These are phyloP conservation scores for Dalbergia oliveri DNA, from an alignment of 306 rosid genomes.

Conservation along the genomic window DNA sequence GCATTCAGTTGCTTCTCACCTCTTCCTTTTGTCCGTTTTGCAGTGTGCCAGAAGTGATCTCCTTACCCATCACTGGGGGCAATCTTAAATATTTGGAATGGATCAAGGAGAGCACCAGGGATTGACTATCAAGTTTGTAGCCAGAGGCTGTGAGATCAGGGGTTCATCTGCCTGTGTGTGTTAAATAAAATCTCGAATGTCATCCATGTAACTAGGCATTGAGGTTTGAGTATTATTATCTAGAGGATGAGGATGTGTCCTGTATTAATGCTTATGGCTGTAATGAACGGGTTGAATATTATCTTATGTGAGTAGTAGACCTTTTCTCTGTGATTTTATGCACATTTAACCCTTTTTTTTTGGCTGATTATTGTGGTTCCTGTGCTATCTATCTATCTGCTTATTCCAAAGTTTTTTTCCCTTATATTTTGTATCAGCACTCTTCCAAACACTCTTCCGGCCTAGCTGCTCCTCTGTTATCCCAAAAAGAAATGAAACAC, in stretches of 20 bases:
- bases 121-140: conserved; percentile 57
- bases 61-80: conserved; percentile 90
- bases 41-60: conserved; percentile 96
- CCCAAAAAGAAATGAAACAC: not conserved
- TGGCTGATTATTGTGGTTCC: not conserved
- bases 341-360: not conserved
- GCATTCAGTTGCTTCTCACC: conserved; percentile 27
- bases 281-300: conserved; percentile 27
- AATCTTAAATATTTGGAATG: conserved; percentile 79
- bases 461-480: not conserved
- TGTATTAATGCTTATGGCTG: conserved; percentile 11
- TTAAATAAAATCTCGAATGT: conserved; percentile 37
- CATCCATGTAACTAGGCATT: conserved; percentile 37
- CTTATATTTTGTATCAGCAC: too few species aligned
- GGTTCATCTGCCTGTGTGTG: conserved; percentile 37
- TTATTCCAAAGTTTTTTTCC: not conserved
- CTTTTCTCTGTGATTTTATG: conserved; percentile 15
- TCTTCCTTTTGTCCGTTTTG: conserved; percentile 36
- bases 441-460: not conserved
- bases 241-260: conserved; percentile 7
- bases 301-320: conserved; percentile 18
- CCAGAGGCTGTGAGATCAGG: conserved; percentile 26
- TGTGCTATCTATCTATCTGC: not conserved
- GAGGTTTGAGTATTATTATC: conserved; percentile 13
- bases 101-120: conserved; percentile 90